A percentile compares a stretch with the other conserved stretches of the same genome.
phyloP scores from a whole-genome alignment of 768 basidiomycete genomes.

The Lactarius vividus region DNA sequence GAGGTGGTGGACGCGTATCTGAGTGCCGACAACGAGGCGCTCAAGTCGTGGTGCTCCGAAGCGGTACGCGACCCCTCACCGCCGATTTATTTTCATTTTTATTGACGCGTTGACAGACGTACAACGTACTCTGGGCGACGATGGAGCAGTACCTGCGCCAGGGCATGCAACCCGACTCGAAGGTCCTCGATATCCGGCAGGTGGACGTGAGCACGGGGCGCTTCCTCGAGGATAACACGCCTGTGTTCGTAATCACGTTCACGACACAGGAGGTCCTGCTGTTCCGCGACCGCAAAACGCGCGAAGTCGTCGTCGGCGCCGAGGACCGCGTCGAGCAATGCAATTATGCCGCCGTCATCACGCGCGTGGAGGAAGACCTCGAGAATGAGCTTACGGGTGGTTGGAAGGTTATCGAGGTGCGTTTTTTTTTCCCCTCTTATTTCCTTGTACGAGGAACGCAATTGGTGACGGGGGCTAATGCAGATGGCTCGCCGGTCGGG shows the following conservation, averaged over 20 bases:
- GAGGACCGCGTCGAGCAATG: constrained; percentile 93
- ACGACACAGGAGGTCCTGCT: constrained; percentile 90
- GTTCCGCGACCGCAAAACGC: constrained; percentile 86
- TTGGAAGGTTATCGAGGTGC: constrained; percentile 96
- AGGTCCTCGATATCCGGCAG: constrained; percentile 94
- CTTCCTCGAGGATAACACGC: constrained; percentile 84
- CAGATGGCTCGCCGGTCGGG: constrained; percentile 54
- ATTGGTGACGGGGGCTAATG: constrained; percentile 13
- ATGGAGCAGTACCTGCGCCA: constrained; percentile 92
- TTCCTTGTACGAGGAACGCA: background rate
- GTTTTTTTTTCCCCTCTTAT: constrained; percentile 29
- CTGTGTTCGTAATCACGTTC: constrained; percentile 90
- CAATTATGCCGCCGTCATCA: constrained; percentile 88
- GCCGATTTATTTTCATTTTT: background rate
- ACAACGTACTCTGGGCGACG: constrained; percentile 97
- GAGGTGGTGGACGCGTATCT: constrained; percentile 97
- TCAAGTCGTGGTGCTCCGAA: constrained; percentile 92
- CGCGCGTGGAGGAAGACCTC: constrained; percentile 82
- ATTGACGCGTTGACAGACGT: constrained; percentile 54
- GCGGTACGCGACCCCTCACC: constrained; percentile 57
- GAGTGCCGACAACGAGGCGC: constrained; percentile 80
- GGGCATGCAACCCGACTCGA: constrained; percentile 88
- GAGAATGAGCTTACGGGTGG: constrained; percentile 93
- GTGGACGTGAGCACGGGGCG: constrained; percentile 92
- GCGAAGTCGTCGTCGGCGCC: constrained; percentile 83